Conservation (phyloP, 208 protist genomes). For the Herpetomonas samuelpessoai region DNA sequence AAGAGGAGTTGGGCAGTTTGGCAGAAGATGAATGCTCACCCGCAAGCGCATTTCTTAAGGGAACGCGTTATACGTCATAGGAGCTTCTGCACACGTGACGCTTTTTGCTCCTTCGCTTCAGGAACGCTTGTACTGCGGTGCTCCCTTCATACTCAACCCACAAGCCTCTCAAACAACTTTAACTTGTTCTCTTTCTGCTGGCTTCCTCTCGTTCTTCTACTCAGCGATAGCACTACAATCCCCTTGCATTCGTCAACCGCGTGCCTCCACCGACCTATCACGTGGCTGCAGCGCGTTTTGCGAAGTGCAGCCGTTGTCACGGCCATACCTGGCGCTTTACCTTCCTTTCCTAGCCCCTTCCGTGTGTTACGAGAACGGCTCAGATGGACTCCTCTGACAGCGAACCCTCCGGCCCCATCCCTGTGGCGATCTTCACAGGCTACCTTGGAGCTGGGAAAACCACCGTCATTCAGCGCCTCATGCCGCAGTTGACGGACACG, state of each 20-base stretch:
- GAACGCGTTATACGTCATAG: too few species aligned
- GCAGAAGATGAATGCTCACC: too few species aligned
- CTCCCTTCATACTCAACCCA: neutral
- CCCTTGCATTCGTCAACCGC: too few species aligned
- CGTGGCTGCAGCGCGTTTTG: too few species aligned
- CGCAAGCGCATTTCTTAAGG: too few species aligned
- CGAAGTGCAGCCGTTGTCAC: too few species aligned
- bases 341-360: neutral
- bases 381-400: neutral
- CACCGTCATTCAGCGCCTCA: conserved; percentile 19
- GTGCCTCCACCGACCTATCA: too few species aligned
- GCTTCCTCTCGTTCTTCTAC: conserved; percentile 11
- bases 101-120: conserved; percentile 7
- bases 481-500: neutral
- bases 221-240: too few species aligned
- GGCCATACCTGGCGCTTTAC: too few species aligned
- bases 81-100: too few species aligned
- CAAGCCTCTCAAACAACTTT: conserved; percentile 1
- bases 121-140: neutral
- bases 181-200: conserved; percentile 2
- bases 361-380: neutral
- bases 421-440: conserved; percentile 19
- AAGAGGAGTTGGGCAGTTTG: too few species aligned
- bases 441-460: conserved; percentile 34
- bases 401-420: conserved; percentile 1